phyloP scores from a whole-genome alignment of 805 yeast species.

The Ascoidea tarda region DNA sequence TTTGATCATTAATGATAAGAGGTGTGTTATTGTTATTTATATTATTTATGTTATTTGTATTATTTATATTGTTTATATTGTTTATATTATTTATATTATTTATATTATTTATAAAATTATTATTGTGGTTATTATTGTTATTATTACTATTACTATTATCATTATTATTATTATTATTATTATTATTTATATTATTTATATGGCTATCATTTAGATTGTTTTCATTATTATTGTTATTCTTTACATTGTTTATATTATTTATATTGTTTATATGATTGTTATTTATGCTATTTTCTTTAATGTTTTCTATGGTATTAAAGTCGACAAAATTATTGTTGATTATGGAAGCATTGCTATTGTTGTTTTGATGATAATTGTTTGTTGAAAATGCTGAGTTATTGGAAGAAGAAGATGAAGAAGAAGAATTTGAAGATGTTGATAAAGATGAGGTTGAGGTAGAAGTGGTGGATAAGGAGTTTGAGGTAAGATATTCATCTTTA shows the following conservation, averaged over 20 bases:
- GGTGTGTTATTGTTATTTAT: not conserved
- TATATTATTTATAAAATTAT: no score
- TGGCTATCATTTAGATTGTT: not conserved
- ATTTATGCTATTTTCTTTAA: no score
- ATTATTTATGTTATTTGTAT: not conserved
- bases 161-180: not conserved
- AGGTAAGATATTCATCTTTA: no score
- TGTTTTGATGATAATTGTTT: no score
- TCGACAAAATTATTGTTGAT: no score
- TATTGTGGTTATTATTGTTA: not conserved
- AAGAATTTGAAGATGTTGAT: no score
- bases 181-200: not conserved
- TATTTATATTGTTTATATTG: not conserved
- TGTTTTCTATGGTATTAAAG: no score
- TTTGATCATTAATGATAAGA: not conserved
- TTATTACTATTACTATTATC: not conserved
- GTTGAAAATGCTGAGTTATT: no score
- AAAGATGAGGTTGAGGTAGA: not conserved
- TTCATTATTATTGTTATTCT: not conserved
- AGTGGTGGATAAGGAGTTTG: not conserved
- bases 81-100: no score
- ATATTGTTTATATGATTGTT: no score
- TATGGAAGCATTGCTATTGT: no score
- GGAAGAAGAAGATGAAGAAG: no score
- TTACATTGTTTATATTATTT: not conserved